phyloP scores from a whole-genome alignment of 106 monocot species.

The Narthecium ossifragum region DNA sequence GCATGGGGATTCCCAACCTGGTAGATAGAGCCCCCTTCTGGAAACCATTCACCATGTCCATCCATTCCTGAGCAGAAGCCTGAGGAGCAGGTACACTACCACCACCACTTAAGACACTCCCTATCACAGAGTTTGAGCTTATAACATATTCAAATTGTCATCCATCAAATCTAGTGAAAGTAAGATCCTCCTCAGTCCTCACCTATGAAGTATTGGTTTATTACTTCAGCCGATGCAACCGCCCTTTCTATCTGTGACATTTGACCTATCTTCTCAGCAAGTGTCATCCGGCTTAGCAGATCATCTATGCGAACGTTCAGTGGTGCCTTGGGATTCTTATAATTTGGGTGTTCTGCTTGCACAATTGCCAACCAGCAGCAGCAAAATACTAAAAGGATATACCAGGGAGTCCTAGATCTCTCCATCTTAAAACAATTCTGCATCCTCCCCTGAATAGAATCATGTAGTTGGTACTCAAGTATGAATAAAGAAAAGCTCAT shows the following conservation, averaged over 20 bases:
- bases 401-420: neutral
- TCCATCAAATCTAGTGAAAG: neutral
- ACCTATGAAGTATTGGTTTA: conserved; percentile 15
- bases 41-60: conserved; percentile 39
- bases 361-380: neutral
- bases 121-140: conserved; percentile 8
- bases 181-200: neutral
- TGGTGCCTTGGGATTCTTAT: conserved; percentile 4
- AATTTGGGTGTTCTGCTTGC: conserved; percentile 3
- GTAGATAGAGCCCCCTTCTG: conserved; percentile 54
- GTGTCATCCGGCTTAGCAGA: conserved; percentile 8
- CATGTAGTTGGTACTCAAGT: too few relatives aligned
- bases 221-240: conserved; percentile 10
- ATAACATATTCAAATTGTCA: neutral
- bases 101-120: conserved; percentile 65
- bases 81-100: conserved; percentile 38
- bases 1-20: conserved; percentile 66
- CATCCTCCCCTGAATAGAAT: too few relatives aligned
- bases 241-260: conserved; percentile 15
- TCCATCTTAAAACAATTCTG: conserved; percentile 3
- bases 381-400: neutral
- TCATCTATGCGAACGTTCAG: conserved; percentile 5
- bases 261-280: conserved; percentile 20
- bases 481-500: too few relatives aligned
- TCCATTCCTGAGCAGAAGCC: conserved; percentile 45